Evolutionary conservation across 352 stramenopile species (phyloP).

Genomic region (Poterioochromonas sp.): DNA sequence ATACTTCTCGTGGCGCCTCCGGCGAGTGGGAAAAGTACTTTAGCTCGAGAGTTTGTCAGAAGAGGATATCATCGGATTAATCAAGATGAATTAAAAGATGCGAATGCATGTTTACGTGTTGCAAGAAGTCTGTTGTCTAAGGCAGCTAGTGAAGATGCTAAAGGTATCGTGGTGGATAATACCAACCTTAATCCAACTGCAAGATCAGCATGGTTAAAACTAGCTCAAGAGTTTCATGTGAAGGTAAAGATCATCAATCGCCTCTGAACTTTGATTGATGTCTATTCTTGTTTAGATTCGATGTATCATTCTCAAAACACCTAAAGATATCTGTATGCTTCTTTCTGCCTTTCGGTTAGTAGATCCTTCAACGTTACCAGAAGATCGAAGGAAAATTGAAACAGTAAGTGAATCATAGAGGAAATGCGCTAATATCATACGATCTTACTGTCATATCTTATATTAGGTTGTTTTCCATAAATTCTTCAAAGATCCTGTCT

Average conservation of each 20-base stretch:
- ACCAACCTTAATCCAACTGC: background rate
- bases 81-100: background rate
- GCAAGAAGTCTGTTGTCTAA: background rate
- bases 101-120: background rate
- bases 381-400: background rate
- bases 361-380: background rate
- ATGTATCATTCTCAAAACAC: background rate
- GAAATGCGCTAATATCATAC: background rate
- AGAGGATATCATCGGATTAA: background rate
- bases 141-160: too few species aligned
- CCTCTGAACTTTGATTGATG: background rate
- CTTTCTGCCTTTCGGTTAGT: background rate
- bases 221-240: background rate
- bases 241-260: background rate
- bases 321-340: background rate
- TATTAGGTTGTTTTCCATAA: background rate
- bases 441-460: background rate
- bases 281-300: background rate
- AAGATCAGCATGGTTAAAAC: background rate
- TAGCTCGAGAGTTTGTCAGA: background rate
- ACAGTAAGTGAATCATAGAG: background rate
- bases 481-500: background rate
- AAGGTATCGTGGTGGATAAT: background rate
- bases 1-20: background rate
- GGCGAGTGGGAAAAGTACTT: background rate